Conservation (phyloP, 139 green algal species). For the Tetradesmus obliquus region DNA sequence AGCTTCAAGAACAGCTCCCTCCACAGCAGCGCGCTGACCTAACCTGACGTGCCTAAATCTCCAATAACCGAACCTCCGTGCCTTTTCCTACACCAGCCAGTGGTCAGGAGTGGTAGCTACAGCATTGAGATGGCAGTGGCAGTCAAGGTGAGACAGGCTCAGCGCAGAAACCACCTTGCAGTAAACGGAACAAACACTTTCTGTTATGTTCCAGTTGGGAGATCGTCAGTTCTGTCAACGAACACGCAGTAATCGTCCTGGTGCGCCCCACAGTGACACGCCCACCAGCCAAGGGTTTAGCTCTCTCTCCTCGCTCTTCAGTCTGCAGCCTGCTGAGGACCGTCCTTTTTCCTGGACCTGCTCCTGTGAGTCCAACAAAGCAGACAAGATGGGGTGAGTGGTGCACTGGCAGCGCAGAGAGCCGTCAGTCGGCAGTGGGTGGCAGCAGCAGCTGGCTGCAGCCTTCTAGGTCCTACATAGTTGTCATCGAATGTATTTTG, state of each 20-base stretch:
- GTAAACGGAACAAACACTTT: too few species aligned
- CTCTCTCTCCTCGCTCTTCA: neutral
- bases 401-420: neutral
- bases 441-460: neutral
- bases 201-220: too few species aligned
- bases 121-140: neutral
- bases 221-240: neutral
- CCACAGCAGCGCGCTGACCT: too few species aligned
- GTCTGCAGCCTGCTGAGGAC: neutral
- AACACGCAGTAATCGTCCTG: neutral
- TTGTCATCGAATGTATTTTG: neutral
- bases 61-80: too few species aligned
- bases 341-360: neutral
- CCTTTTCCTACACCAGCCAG: too few species aligned
- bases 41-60: too few species aligned
- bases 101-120: neutral
- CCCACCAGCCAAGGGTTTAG: slow-evolving; percentile 1
- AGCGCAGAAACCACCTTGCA: too few species aligned
- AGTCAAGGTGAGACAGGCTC: too few species aligned
- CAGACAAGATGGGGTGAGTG: slow-evolving; percentile 4
- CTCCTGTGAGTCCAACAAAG: neutral
- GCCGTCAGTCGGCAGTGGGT: neutral
- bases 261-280: neutral
- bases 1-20: too few species aligned
- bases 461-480: neutral